Conservation (phyloP, 192 early-diverging fungal species). For the Rhizoclosmatium globosum region DNA sequence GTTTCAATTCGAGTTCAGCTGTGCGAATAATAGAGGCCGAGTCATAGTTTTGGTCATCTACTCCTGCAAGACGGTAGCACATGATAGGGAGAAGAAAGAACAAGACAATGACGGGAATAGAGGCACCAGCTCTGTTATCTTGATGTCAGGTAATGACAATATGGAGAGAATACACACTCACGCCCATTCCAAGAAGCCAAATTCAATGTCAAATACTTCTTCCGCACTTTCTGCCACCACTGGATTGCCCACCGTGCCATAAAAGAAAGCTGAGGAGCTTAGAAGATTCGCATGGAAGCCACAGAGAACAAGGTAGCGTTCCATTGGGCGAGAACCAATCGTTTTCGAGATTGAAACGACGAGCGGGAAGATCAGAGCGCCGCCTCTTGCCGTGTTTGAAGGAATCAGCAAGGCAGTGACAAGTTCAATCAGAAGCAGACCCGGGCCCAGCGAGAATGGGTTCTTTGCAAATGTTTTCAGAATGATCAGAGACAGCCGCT, state of each 20-base stretch:
- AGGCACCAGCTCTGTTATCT: neutral
- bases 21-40: conserved; percentile 2
- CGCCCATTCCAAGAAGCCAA: conserved; percentile 73
- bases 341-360: conserved; percentile 69
- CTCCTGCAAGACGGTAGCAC: conserved; percentile 12
- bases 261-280: conserved; percentile 76
- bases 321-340: conserved; percentile 57
- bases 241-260: conserved; percentile 80
- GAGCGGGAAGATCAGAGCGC: conserved; percentile 80
- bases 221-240: conserved; percentile 68
- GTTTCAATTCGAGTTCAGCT: conserved; percentile 37
- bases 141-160: neutral
- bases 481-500: conserved; percentile 66
- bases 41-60: conserved; percentile 31
- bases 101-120: conserved; percentile 26
- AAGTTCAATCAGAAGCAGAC: conserved; percentile 76
- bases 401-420: conserved; percentile 51
- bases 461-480: conserved; percentile 43
- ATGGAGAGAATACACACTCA: conserved; percentile 42
- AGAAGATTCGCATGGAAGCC: conserved; percentile 76
- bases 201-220: conserved; percentile 68
- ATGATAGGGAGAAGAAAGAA: conserved; percentile 12
- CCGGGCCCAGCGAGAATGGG: conserved; percentile 61
- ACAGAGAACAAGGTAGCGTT: conserved; percentile 68
- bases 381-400: conserved; percentile 71